Evolutionary conservation across 257 asterid genomes (phyloP).

Genomic region (Solanum gracilifrons): DNA sequence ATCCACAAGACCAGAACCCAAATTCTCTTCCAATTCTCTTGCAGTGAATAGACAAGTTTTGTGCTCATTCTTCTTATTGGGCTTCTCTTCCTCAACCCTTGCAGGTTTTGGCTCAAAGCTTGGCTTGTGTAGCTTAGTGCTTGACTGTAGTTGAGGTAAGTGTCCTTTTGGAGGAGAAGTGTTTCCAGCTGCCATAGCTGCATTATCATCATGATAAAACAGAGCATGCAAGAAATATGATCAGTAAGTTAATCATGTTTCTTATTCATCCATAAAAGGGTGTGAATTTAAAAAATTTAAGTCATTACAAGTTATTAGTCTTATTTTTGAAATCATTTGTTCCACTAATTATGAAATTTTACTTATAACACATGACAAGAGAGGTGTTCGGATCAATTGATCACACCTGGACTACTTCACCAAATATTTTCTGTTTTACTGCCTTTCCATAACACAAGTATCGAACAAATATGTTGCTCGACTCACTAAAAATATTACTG

Average conservation of each 20-base stretch:
- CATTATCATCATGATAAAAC: slow-evolving; percentile 25
- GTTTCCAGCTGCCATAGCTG: slow-evolving; percentile 99
- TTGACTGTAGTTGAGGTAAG: slow-evolving; percentile 89
- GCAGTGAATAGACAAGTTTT: slow-evolving; percentile 34
- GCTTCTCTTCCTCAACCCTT: slow-evolving; percentile 57
- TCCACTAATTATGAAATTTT: background rate
- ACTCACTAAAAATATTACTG: background rate
- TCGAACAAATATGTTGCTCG: background rate
- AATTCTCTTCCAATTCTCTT: slow-evolving; percentile 82
- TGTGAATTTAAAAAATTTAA: background rate
- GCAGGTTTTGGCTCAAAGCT: slow-evolving; percentile 90
- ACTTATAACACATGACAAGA: background rate
- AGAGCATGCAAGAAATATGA: slow-evolving; percentile 18
- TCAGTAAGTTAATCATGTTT: too few relatives aligned
- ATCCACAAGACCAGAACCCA: slow-evolving; percentile 78
- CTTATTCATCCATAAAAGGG: background rate
- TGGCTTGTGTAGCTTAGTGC: slow-evolving; percentile 97
- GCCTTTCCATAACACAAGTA: background rate
- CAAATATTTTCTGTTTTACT: background rate
- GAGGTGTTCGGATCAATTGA: background rate
- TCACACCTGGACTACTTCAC: background rate
- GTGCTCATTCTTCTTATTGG: slow-evolving; percentile 45
- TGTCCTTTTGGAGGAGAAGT: slow-evolving; percentile 85
- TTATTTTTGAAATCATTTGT: background rate
- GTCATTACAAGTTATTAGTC: background rate